Percentiles rank a stretch among this genome's conserved stretches.
Evolutionary conservation across 1,284 basidiomycete species (phyloP).

Genomic region (Sphagnurus paluster): DNA sequence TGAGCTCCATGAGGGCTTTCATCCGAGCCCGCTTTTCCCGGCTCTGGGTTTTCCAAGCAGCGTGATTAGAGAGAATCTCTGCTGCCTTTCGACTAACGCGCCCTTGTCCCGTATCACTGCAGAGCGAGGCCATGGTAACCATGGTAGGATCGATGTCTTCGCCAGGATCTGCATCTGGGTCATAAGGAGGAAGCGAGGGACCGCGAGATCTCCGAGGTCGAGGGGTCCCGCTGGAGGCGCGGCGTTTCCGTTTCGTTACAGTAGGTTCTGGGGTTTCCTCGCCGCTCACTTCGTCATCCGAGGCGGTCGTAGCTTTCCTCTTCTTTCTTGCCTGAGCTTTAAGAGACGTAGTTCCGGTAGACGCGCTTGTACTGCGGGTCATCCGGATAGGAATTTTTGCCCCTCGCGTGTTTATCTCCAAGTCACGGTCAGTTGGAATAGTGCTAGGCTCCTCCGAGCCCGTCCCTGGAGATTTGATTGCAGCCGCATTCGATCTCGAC

Average conservation of each 20-base stretch:
- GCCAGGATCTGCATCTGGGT: constrained; percentile 61
- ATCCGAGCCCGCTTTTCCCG: constrained; percentile 63
- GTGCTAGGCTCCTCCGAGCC: neutral
- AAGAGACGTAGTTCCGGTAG: constrained; percentile 3
- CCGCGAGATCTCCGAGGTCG: constrained; percentile 31
- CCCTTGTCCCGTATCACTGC: constrained; percentile 71
- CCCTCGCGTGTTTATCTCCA: neutral
- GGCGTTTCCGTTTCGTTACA: constrained; percentile 20
- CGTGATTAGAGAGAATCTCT: constrained; percentile 66
- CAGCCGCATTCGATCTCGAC: constrained; percentile 3
- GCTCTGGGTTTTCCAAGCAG: constrained; percentile 65
- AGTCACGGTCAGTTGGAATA: neutral
- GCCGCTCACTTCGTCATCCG: constrained; percentile 19
- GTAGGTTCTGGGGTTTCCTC: constrained; percentile 13
- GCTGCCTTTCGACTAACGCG: constrained; percentile 71
- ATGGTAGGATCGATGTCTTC: constrained; percentile 76
- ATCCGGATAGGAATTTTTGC: neutral
- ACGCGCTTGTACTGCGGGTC: too few relatives aligned
- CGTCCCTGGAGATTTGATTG: constrained; percentile 2
- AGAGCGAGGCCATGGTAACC: constrained; percentile 76
- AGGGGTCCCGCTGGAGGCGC: constrained; percentile 22
- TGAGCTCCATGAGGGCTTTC: constrained; percentile 62
- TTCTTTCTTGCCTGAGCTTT: constrained; percentile 17
- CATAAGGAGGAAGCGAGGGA: constrained; percentile 52
- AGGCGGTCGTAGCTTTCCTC: constrained; percentile 14